These are phyloP conservation scores for Berberis vulgaris DNA, from an alignment of 164 flowering plant genomes.

Conservation along the genomic window DNA sequence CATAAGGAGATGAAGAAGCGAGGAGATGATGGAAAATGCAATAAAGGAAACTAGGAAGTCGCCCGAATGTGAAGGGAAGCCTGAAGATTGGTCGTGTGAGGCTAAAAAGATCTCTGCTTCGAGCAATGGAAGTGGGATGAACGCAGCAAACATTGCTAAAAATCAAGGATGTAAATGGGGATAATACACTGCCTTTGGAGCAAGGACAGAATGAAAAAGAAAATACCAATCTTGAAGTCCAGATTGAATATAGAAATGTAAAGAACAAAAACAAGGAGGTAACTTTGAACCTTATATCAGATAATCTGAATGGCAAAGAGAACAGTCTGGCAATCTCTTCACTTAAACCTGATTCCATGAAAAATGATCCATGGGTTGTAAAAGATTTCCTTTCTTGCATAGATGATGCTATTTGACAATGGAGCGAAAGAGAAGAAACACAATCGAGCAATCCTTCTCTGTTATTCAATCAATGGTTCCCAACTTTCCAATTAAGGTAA, in stretches of 20 bases:
- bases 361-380: constrained; percentile 26
- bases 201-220: constrained; percentile 17
- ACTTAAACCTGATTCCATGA: constrained; percentile 19
- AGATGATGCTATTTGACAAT: constrained; percentile 22
- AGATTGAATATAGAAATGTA: constrained; percentile 15
- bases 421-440: not conserved
- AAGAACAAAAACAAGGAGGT: constrained; percentile 18
- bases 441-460: not conserved
- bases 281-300: constrained; percentile 11
- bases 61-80: constrained; percentile 11
- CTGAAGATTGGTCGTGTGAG: constrained; percentile 9
- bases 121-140: constrained; percentile 17
- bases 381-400: constrained; percentile 19
- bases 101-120: constrained; percentile 3
- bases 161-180: constrained; percentile 11
- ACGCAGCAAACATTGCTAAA: constrained; percentile 18
- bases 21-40: constrained; percentile 10
- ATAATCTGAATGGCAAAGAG: constrained; percentile 32
- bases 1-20: no score
- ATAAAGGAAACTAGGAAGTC: constrained; percentile 18
- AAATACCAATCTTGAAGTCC: constrained; percentile 23
- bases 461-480: not conserved
- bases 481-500: not conserved
- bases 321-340: constrained; percentile 43
- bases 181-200: constrained; percentile 12